Percentiles rank a stretch among this genome's conserved stretches.
phyloP scores from a whole-genome alignment of 1,284 basidiomycete genomes.

The Thecaphora thlaspeos region DNA sequence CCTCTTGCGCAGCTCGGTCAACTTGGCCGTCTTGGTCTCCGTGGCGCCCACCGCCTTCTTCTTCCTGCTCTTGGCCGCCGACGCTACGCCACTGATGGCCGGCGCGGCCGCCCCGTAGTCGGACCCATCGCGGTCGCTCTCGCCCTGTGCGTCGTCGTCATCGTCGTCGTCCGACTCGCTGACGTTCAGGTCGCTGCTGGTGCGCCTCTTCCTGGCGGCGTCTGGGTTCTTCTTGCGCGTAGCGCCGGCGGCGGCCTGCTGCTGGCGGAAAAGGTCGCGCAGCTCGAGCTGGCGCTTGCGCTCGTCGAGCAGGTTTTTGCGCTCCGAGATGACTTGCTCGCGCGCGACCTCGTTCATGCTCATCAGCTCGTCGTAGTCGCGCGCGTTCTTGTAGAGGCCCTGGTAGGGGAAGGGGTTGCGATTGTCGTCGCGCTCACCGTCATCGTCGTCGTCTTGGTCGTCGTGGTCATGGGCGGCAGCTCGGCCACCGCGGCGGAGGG shows the following conservation, averaged over 20 bases:
- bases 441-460: slow-evolving; percentile 6
- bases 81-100: slow-evolving; percentile 65
- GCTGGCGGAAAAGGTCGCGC: slow-evolving; percentile 71
- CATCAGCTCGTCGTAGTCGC: slow-evolving; percentile 76
- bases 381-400: slow-evolving; percentile 80
- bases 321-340: slow-evolving; percentile 76
- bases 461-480: slow-evolving; percentile 7
- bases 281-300: slow-evolving; percentile 73
- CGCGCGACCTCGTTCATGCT: slow-evolving; percentile 81
- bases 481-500: background rate
- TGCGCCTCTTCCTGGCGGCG: slow-evolving; percentile 9
- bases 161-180: slow-evolving; percentile 21
- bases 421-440: slow-evolving; percentile 9
- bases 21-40: slow-evolving; percentile 39
- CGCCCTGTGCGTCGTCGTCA: slow-evolving; percentile 42
- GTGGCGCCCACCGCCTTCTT: slow-evolving; percentile 65
- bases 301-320: slow-evolving; percentile 77
- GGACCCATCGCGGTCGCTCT: slow-evolving; percentile 66
- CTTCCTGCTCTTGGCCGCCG: slow-evolving; percentile 74
- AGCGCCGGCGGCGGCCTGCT: slow-evolving; percentile 61
- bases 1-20: slow-evolving; percentile 41
- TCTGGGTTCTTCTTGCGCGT: slow-evolving; percentile 15
- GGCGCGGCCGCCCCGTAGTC: slow-evolving; percentile 70
- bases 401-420: slow-evolving; percentile 82
- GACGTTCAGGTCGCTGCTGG: slow-evolving; percentile 1